A percentile compares a stretch with the other conserved stretches of the same genome.
phyloP scores from a whole-genome alignment of 345 rosid species.

The Citrus reticulata region DNA sequence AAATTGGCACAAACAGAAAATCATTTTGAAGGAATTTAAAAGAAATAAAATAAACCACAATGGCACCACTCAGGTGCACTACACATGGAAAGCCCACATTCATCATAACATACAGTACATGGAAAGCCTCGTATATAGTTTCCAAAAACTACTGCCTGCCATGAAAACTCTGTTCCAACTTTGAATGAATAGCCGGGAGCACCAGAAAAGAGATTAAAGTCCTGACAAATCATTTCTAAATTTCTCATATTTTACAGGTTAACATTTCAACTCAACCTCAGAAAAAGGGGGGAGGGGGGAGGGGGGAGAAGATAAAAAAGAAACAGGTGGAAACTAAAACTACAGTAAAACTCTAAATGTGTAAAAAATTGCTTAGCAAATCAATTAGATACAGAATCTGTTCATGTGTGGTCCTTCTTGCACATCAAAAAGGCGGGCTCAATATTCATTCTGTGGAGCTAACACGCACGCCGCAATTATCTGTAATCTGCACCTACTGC shows the following conservation, averaged over 20 bases:
- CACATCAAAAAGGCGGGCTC: background rate
- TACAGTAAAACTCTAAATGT: background rate
- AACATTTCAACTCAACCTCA: background rate
- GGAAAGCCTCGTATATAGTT: background rate
- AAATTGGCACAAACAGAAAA: background rate
- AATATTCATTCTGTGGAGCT: background rate
- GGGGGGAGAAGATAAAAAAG: background rate
- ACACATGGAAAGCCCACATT: background rate
- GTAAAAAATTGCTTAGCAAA: background rate
- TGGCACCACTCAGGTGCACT: background rate
- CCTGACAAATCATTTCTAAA: background rate
- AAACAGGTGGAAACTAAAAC: background rate
- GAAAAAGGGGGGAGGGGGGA: no score
- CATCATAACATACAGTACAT: background rate
- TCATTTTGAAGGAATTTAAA: background rate
- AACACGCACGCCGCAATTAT: background rate
- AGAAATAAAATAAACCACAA: background rate
- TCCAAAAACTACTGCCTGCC: background rate
- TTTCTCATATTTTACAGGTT: slow-evolving; percentile 5
- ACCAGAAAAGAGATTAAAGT: background rate
- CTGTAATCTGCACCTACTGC: slow-evolving; percentile 76
- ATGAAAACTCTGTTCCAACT: background rate
- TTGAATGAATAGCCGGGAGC: background rate
- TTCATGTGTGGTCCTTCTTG: background rate
- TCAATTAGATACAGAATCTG: background rate